Base-by-base conservation (phyloP, 1,284 basidiomycete genomes). In the Phylloboletellus chloephorus region DNA sequence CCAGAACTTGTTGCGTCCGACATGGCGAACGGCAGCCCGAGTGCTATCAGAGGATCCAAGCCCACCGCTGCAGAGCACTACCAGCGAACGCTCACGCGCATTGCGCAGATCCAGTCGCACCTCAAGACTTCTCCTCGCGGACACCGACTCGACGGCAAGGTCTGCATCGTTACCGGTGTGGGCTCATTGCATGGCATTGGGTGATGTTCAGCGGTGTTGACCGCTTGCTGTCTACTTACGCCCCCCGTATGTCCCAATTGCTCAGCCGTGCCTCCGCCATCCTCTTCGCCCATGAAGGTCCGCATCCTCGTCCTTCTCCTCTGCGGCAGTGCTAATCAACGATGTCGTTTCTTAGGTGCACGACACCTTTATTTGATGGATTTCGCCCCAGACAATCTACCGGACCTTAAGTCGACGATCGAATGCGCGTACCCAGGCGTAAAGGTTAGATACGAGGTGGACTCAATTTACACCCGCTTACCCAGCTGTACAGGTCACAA, bases 151-250 rank as follows among this genome's bases (percentile, higher is more conserved):
- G 72, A 73, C 53, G 80, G 74, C 50, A 95, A 93, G 64, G 88
- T 94, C n/a, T 89, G 85, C 56, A 76, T 96, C 50, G 77, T 96
- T 49, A 96, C 93, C 0, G 93, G 93, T 11, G 88, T 84, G 19
- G 82, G 83, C 19, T 90, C 87, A 13, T 57, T 85, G 50, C 82
- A 82, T 56, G 90, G 90, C 19, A 93, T 94, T 49, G 89, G 89
- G 88, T 88, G 58, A 50, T 33, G 33, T 37, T 35, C 26, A 48
- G 31, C 23, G 39, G 37, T 41, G 42, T 37, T 33, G 20, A 36
- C 25, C 20, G 31, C 20, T 39, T 13, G 19, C 31, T 42, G n/a
- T 36, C 32, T 29, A 29, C 52, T 56, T 36, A 57, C 28, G 22
- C 13, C 17, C 33, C n/a, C 39, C 29, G 36, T 35, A 40, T 41